Base-by-base conservation (phyloP, 495 filamentous ascomycete species). In the Hypoxylon crocopeplum region DNA sequence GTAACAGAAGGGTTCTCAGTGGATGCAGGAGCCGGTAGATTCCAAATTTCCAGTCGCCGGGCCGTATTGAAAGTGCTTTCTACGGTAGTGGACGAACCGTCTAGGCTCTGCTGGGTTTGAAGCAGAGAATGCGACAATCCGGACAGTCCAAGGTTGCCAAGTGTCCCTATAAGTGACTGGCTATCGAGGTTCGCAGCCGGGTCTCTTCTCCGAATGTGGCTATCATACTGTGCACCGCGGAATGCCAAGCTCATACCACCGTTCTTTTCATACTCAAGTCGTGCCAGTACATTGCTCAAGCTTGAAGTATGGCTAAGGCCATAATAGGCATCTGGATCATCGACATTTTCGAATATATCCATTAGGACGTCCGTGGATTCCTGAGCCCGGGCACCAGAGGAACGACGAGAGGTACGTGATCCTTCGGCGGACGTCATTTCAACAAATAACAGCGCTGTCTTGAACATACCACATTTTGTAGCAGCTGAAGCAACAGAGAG, bases 261-360 rank as follows among this genome's bases (percentile, higher is more conserved):
- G 58, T 94, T 86, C 37, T 85, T 82, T 74, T 98, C 95, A 66
- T 96, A 93, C 62, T 97, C 92, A n/a, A 97, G 80, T 21, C 87
- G 85, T 20, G 88, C 84, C 60, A 96, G 79, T 6, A 97, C 87
- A 0, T 88, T 88, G 12, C 80, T 77, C 33, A 98, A 74, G 39
- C 84, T 89, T 8, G 91, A 82, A 17, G 81, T 82, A 69, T 95
- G 89, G 40, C 88, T 82, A 16, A 98, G 86, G n/a, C 94, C 94
- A 65, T 98, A 98, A 69, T 93, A 98, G 13, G 93, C 85, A 68
- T 98, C 94, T 11, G 92, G 93, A 69, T 98, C 94, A 71, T 97
- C 93, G 30, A 98, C 88, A 52, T 91, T 90, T 70, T 88, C 87
- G 69, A 91, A 98, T 1, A 98, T 89, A 7, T 83, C 76, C 53